Evolutionary conservation across 176 grass and related monocot species (phyloP).

Genomic region (Rhynchospora tenuis): DNA sequence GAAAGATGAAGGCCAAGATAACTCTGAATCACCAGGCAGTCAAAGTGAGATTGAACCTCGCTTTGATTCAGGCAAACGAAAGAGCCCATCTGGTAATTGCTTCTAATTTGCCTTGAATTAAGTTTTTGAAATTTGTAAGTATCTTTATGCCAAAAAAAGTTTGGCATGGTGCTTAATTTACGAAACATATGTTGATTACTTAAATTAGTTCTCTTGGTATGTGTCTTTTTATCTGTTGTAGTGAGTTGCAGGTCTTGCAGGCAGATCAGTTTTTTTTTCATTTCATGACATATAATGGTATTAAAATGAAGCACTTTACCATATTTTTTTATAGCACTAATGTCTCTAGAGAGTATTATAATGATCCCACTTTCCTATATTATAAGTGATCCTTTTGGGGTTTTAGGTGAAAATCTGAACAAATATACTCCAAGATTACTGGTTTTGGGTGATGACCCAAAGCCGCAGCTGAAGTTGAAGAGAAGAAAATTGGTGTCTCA

Average conservation of each 20-base stretch:
- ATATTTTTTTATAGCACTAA: not conserved
- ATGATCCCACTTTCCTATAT: not conserved
- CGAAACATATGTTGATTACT: not conserved
- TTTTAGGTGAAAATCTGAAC: slow-evolving; percentile 14
- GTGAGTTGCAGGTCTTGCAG: too few relatives aligned
- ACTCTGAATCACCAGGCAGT: slow-evolving; percentile 24
- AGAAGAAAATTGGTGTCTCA: slow-evolving; percentile 16
- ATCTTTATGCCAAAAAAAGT: not conserved
- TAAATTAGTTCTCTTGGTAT: not conserved
- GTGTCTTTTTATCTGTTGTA: not conserved
- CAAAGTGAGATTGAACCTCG: slow-evolving; percentile 12
- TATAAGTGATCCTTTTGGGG: not conserved
- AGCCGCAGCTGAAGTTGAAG: slow-evolving; percentile 19
- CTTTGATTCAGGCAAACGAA: slow-evolving; percentile 44
- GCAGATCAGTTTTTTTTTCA: not conserved
- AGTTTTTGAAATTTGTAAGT: not conserved
- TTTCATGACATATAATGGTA: not conserved
- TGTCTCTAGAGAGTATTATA: not conserved
- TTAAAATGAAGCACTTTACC: not conserved
- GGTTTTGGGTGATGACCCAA: slow-evolving; percentile 76
- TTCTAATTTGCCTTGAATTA: slow-evolving; percentile 18
- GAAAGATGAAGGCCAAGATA: slow-evolving; percentile 11
- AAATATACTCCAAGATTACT: slow-evolving; percentile 32
- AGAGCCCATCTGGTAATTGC: slow-evolving; percentile 37
- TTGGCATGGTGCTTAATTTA: not conserved